phyloP scores from a whole-genome alignment of 495 filamentous ascomycete genomes.

The Bacidia rubella region DNA sequence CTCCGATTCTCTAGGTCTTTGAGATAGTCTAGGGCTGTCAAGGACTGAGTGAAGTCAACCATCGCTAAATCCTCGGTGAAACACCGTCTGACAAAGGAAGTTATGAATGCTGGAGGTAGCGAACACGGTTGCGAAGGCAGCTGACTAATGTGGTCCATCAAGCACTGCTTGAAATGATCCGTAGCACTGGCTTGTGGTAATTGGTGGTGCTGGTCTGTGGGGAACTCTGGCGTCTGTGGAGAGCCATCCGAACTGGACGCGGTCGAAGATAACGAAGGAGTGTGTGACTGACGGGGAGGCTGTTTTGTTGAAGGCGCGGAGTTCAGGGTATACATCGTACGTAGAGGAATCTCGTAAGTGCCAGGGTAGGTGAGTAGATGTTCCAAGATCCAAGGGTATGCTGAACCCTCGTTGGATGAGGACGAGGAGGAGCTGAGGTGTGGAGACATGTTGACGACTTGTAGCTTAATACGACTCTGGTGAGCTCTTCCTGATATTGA shows the following conservation, averaged over 20 bases:
- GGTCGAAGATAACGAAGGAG: constrained; percentile 27
- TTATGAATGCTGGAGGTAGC: constrained; percentile 53
- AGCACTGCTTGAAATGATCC: constrained; percentile 45
- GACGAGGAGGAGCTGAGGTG: constrained; percentile 12
- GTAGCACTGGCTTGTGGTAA: constrained; percentile 29
- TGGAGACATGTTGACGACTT: constrained; percentile 10
- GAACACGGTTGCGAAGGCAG: constrained; percentile 51
- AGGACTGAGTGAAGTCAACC: constrained; percentile 60
- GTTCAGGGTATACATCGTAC: constrained; percentile 64
- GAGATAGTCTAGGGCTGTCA: constrained; percentile 60
- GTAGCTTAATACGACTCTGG: too few species aligned
- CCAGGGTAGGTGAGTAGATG: constrained; percentile 53
- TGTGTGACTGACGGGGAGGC: constrained; percentile 21
- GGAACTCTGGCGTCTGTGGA: constrained; percentile 25
- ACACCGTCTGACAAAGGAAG: constrained; percentile 48
- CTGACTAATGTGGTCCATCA: constrained; percentile 51
- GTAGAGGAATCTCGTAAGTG: constrained; percentile 58
- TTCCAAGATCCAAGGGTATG: constrained; percentile 50
- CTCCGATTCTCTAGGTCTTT: constrained; percentile 53
- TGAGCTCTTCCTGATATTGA: not conserved
- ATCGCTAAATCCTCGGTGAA: constrained; percentile 42
- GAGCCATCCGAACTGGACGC: constrained; percentile 25
- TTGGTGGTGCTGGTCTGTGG: constrained; percentile 24
- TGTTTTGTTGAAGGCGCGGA: constrained; percentile 38
- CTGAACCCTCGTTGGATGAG: constrained; percentile 29